Percentiles rank a stretch among this genome's conserved stretches.
Evolutionary conservation across 78 protist genomes (phyloP).

Genomic region (Dictyostelium citrinum): DNA sequence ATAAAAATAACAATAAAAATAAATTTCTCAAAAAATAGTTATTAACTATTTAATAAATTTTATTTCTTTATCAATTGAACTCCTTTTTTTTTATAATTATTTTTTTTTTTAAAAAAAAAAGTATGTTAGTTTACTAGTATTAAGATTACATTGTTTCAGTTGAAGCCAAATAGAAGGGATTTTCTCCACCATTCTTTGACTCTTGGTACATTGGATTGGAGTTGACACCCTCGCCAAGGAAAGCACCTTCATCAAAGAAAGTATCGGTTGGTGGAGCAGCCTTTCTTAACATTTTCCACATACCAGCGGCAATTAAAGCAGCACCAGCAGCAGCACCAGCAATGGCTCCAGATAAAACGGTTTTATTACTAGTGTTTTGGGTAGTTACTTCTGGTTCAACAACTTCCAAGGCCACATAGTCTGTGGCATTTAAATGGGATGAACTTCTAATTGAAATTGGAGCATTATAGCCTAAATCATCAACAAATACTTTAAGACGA

Average conservation of each 20-base stretch:
- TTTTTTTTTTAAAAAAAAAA: too few relatives aligned
- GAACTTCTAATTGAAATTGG: neutral
- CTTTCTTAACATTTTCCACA: constrained; percentile 13
- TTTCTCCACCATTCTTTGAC: neutral
- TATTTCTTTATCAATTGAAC: too few relatives aligned
- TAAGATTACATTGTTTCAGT: neutral
- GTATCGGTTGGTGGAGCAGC: constrained; percentile 61
- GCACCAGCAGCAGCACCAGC: constrained; percentile 37
- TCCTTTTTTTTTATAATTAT: too few relatives aligned
- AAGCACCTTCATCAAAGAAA: constrained; percentile 60
- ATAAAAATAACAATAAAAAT: too few relatives aligned
- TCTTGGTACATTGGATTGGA: constrained; percentile 46
- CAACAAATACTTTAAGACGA: neutral
- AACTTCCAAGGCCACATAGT: neutral
- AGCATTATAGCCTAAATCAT: constrained; percentile 5
- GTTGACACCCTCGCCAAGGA: neutral
- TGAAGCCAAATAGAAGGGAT: constrained; percentile 30
- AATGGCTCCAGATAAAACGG: constrained; percentile 2
- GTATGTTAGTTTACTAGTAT: too few relatives aligned
- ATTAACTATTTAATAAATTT: too few relatives aligned
- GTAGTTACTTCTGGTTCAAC: neutral
- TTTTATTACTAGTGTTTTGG: neutral
- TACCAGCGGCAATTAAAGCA: neutral
- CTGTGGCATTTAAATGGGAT: neutral
- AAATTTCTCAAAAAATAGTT: too few relatives aligned